Evolutionary conservation across 2,329 filamentous ascomycete genomes (phyloP), one percentile per base, ranked within the genome.

Genomic region (Claviceps humidiphila): DNA sequence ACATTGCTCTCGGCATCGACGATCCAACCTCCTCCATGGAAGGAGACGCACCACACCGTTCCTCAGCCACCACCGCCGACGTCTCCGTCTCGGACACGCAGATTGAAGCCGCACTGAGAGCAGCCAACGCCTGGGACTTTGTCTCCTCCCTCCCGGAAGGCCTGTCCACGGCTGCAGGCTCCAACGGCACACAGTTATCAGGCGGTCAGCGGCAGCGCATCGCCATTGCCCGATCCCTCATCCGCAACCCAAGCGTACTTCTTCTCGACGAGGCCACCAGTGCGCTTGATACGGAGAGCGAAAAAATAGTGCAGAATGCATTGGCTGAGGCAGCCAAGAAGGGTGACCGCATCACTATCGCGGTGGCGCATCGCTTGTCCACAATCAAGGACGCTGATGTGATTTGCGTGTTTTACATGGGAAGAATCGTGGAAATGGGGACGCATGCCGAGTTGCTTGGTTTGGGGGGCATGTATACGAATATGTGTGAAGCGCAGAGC

Each of bases 201-300:
- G 56, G 56, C 14, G 56, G 56, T 1, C 56, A 58, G 26, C 51
- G 55, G 7, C 56, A 58, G n/a, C 55, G 56, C 17, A 58, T 58
- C 24, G 53, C 56, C 16, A 58, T 58, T 42, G 56, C 56, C 5
- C 47, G 56, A 9, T 49, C 56, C 4, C 39, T 58, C 14, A 81
- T 96, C 60, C 95, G 95, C 67, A 80, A 94, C 56, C 91, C 91
- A 0, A 88, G 95, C 66, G 94, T 97, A 56, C 74, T 97, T 40
- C 91, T 97, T 54, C 78, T 96, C 1, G 90, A 97, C 64, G 91
- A 97, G 74, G 85, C 90, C 14, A 96, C 90, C 0, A 93, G 87
- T 8, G 90, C 90, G 0, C 77, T 96, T 13, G 90, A 96, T 64
- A 89, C 91, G n/a, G 90, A 95, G 67, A 93, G 86, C 0, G 90